Conservation (phyloP, 768 basidiomycete species). For the Cystobasidium tubakii region DNA sequence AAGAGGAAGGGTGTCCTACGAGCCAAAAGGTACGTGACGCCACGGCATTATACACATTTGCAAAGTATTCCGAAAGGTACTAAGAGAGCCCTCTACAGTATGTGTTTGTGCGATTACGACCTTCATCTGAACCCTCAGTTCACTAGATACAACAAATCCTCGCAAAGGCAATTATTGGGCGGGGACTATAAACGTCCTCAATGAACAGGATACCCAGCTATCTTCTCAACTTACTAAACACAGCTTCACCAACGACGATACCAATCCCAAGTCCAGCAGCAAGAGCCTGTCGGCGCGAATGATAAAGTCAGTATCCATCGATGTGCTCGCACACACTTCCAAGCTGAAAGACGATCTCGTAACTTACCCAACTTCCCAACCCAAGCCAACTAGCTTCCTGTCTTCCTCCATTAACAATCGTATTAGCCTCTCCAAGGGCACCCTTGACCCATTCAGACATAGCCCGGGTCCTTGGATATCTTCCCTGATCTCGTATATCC, state of each 20-base stretch:
- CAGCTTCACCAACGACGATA: conserved; percentile 26
- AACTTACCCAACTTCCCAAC: conserved; percentile 16
- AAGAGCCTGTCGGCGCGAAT: neutral
- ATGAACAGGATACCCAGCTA: no score
- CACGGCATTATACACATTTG: no score
- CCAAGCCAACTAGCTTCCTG: neutral
- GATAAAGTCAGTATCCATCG: neutral
- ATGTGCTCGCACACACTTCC: neutral
- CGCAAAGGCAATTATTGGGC: no score
- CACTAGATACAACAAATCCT: neutral
- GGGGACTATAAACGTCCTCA: no score
- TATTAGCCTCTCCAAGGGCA: conserved; percentile 23
- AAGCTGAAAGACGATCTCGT: neutral
- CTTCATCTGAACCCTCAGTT: no score
- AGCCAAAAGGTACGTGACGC: no score
- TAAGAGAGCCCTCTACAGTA: no score
- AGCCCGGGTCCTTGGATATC: neutral
- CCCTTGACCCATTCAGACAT: conserved; percentile 24
- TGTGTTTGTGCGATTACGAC: no score
- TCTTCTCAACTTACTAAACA: conserved; percentile 16
- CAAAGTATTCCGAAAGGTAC: no score
- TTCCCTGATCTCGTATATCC: neutral
- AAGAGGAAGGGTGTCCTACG: no score
- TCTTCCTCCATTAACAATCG: neutral
- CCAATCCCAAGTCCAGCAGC: conserved; percentile 33